phyloP scores from a whole-genome alignment of 2,329 filamentous ascomycete genomes.

The Fusarium sp. region DNA sequence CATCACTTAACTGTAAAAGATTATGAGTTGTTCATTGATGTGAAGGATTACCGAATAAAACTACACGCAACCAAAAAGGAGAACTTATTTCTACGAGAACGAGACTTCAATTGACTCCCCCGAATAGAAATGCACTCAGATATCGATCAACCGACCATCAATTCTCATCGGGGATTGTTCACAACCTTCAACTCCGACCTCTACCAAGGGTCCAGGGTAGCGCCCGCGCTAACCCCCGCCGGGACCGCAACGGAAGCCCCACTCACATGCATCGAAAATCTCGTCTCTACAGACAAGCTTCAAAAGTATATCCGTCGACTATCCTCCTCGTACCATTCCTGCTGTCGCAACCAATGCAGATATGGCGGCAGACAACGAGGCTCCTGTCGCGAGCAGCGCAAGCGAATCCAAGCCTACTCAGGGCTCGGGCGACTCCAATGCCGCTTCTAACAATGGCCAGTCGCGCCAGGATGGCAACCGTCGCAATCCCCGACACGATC shows the following conservation, averaged over 20 bases:
- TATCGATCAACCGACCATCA: background rate
- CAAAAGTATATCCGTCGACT: constrained; percentile 23
- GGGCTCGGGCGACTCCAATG: constrained; percentile 36
- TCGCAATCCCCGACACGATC: constrained; percentile 47
- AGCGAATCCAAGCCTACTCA: constrained; percentile 25
- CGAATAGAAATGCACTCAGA: too few relatives aligned
- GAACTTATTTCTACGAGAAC: background rate
- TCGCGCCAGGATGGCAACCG: constrained; percentile 40
- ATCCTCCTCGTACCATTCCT: background rate
- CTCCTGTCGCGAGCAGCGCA: constrained; percentile 44
- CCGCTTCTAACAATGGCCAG: constrained; percentile 26
- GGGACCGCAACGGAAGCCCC: constrained; percentile 39
- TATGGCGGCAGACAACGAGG: constrained; percentile 49
- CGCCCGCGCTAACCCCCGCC: constrained; percentile 22
- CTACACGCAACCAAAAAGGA: background rate
- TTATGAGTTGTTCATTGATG: background rate
- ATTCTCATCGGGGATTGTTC: background rate
- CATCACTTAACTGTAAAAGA: background rate
- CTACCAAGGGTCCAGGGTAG: constrained; percentile 24
- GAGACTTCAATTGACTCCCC: background rate
- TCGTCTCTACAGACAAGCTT: constrained; percentile 26
- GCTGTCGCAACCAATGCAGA: constrained; percentile 46
- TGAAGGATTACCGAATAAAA: background rate
- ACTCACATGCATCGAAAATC: constrained; percentile 38
- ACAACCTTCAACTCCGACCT: background rate